Conservation (phyloP, 2,329 filamentous ascomycete species). For the Parastagonospora nodorum region DNA sequence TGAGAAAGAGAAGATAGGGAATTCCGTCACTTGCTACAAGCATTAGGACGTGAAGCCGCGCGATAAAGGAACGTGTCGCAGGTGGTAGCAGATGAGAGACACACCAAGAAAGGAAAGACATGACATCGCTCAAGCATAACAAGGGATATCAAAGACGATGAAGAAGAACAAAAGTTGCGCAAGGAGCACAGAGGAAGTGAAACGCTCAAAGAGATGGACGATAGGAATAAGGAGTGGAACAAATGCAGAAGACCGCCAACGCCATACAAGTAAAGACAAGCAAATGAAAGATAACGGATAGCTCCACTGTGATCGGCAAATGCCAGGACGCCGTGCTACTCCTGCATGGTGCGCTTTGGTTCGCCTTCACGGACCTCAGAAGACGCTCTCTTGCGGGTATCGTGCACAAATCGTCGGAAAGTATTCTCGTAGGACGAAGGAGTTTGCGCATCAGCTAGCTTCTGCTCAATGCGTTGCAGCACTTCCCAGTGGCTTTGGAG, state of each 20-base stretch:
- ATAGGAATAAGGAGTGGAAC: slow-evolving; percentile 18
- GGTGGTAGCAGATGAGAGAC: not conserved
- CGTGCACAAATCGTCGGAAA: slow-evolving; percentile 34
- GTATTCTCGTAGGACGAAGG: slow-evolving; percentile 30
- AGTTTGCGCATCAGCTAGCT: slow-evolving; percentile 28
- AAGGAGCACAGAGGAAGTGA: not conserved
- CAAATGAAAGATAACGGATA: not conserved
- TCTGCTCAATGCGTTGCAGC: slow-evolving; percentile 31
- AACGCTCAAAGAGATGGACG: no score
- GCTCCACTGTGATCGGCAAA: not conserved
- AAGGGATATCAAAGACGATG: not conserved
- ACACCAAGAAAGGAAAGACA: not conserved
- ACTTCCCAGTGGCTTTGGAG: slow-evolving; percentile 37
- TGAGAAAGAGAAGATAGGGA: not conserved
- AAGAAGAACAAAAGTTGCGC: not conserved
- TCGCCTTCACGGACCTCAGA: slow-evolving; percentile 34
- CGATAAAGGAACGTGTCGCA: not conserved
- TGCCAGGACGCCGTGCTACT: not conserved
- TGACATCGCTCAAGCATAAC: not conserved
- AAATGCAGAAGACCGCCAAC: slow-evolving; percentile 21
- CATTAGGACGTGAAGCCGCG: not conserved
- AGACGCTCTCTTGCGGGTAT: slow-evolving; percentile 40
- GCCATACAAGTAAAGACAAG: slow-evolving; percentile 10
- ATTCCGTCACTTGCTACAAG: not conserved
- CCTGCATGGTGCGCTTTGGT: slow-evolving; percentile 37